Conservation (phyloP, 176 grass and related monocot genomes). For the Thinopyrum elongatum region DNA sequence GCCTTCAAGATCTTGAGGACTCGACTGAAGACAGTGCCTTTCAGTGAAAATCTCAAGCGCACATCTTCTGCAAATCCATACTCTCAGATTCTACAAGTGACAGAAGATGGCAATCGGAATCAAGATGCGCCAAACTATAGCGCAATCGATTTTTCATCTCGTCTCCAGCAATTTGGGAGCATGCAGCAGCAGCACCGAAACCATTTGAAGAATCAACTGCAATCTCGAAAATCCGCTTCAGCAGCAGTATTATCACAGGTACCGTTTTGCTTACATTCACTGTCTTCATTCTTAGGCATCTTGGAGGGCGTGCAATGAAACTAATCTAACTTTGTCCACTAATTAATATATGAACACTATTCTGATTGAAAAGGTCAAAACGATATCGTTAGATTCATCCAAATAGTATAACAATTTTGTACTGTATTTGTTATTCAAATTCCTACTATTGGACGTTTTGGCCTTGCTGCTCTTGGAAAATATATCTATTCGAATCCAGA, state of each 20-base stretch:
- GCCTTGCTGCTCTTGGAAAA: not conserved
- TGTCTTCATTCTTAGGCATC: not conserved
- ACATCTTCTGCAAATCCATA: conserved; percentile 60
- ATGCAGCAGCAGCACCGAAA: conserved; percentile 71
- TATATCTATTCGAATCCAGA: not conserved
- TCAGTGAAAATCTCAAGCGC: conserved; percentile 67
- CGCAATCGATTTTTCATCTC: conserved; percentile 72
- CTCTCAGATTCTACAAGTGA: conserved; percentile 69
- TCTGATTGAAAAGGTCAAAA: not conserved
- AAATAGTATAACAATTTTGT: not conserved
- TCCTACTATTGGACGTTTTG: not conserved
- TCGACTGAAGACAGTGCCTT: conserved; percentile 91
- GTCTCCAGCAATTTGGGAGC: conserved; percentile 70
- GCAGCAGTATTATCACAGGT: conserved; percentile 44
- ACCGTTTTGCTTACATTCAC: conserved; percentile 22
- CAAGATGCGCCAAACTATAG: conserved; percentile 63
- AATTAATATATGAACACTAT: not conserved
- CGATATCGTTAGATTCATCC: not conserved
- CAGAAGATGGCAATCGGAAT: conserved; percentile 65
- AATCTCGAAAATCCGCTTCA: conserved; percentile 43
- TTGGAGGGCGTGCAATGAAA: not conserved
- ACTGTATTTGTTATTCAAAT: not conserved
- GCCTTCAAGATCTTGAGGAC: conserved; percentile 96
- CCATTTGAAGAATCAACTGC: conserved; percentile 53
- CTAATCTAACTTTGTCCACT: not conserved